Conservation (phyloP, 2,329 filamentous ascomycete species). For the Paradendryphiella salina region DNA sequence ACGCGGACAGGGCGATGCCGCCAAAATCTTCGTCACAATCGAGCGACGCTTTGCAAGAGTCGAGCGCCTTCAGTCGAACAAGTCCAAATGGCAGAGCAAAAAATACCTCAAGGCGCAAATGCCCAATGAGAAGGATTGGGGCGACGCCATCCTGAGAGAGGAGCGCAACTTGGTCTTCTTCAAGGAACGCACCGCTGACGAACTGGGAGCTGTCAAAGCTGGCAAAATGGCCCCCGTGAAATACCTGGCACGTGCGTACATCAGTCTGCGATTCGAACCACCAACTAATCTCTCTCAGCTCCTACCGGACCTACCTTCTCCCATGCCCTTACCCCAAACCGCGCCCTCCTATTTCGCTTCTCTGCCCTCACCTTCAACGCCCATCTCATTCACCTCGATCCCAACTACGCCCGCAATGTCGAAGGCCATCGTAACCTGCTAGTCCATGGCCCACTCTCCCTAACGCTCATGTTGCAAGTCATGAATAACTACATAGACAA, state of each 20-base stretch:
- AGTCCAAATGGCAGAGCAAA: neutral
- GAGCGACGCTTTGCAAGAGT: constrained; percentile 55
- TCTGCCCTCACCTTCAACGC: constrained; percentile 86
- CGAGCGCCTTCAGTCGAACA: constrained; percentile 21
- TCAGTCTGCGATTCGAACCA: neutral
- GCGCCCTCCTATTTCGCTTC: constrained; percentile 81
- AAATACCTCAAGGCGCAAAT: constrained; percentile 10
- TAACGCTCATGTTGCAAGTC: constrained; percentile 74
- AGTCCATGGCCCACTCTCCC: constrained; percentile 82
- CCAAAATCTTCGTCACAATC: constrained; percentile 63
- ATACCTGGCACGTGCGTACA: constrained; percentile 44
- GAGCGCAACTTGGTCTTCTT: constrained; percentile 67
- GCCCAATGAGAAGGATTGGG: constrained; percentile 17
- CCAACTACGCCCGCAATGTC: constrained; percentile 65
- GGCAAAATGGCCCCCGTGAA: constrained; percentile 36
- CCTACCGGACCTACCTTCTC: constrained; percentile 58
- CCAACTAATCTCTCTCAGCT: constrained; percentile 44
- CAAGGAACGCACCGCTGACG: constrained; percentile 52
- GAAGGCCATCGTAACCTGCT: constrained; percentile 77
- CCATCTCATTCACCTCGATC: constrained; percentile 86
- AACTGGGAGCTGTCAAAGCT: constrained; percentile 39
- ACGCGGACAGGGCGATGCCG: constrained; percentile 53
- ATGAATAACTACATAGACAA: constrained; percentile 49
- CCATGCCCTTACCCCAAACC: constrained; percentile 66
- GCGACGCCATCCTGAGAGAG: constrained; percentile 57